A percentile compares a stretch with the other conserved stretches of the same genome.
phyloP scores from a whole-genome alignment of 495 filamentous ascomycete genomes.

The Symbiotaphrina buchneri region DNA sequence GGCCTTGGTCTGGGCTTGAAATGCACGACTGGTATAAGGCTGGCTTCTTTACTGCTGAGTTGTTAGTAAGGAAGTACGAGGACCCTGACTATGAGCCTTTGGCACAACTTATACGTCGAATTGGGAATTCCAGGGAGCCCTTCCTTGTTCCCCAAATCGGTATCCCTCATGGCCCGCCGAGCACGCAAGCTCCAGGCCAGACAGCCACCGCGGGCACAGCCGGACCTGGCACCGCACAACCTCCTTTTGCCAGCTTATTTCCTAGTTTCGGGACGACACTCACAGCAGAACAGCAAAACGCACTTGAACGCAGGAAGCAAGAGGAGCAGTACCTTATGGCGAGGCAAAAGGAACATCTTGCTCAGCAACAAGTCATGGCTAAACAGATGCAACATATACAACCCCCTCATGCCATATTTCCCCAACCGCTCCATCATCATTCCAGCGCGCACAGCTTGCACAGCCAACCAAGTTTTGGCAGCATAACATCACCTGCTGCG shows the following conservation, averaged over 20 bases:
- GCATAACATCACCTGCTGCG: constrained; percentile 65
- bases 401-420: constrained; percentile 25
- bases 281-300: constrained; percentile 94
- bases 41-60: constrained; percentile 84
- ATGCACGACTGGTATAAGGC: constrained; percentile 99
- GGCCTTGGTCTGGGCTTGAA: constrained; percentile 85
- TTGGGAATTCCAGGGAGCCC: constrained; percentile 91
- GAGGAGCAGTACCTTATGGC: constrained; percentile 96
- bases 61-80: constrained; percentile 84
- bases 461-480: constrained; percentile 85
- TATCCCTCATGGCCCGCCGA: constrained; percentile 59
- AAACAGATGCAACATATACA: constrained; percentile 46
- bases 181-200: constrained; percentile 13
- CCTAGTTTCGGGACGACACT: constrained; percentile 95
- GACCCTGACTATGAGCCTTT: constrained; percentile 86
- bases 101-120: constrained; percentile 85
- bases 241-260: constrained; percentile 87
- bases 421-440: constrained; percentile 61
- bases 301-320: constrained; percentile 84
- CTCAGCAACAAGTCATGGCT: constrained; percentile 61
- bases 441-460: constrained; percentile 87
- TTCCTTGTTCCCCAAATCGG: constrained; percentile 96
- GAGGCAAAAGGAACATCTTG: constrained; percentile 79
- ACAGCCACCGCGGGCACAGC: constrained; percentile 15
- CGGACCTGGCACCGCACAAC: constrained; percentile 44